Conservation (phyloP, 2,329 filamentous ascomycete genomes). For the Chaetomiaceae sp. region DNA sequence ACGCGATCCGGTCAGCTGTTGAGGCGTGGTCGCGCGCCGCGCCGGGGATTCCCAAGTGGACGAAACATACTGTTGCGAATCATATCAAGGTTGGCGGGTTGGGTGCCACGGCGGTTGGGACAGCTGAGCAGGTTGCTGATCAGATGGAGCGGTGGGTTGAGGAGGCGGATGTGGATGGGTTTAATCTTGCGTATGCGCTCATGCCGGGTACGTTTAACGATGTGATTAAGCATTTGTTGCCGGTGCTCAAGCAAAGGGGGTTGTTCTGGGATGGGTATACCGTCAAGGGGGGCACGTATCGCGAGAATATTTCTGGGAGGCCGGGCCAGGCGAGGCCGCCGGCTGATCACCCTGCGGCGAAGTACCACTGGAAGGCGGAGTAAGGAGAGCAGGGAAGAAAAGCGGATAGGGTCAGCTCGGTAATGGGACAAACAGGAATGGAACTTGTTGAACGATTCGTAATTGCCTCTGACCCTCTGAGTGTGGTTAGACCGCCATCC, state of each 20-base stretch:
- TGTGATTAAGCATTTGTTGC: background rate
- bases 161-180: background rate
- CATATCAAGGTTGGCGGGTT: background rate
- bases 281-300: background rate
- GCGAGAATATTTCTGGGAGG: slow-evolving; percentile 1
- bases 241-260: background rate
- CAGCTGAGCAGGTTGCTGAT: background rate
- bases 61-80: background rate
- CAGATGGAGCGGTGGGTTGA: background rate
- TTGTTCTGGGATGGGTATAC: slow-evolving; percentile 1
- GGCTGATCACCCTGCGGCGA: background rate
- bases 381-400: no score
- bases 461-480: no score
- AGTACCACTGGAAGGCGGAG: background rate
- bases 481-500: no score
- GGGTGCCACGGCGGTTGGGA: background rate
- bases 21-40: background rate
- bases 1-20: background rate
- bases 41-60: slow-evolving; percentile 1
- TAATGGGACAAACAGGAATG: no score
- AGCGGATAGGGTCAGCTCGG: no score
- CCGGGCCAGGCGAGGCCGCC: background rate
- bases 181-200: background rate
- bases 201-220: background rate
- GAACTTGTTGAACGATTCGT: no score